Conservation (phyloP, 2,329 filamentous ascomycete genomes). For the Rhinocladiella mackenziei region DNA sequence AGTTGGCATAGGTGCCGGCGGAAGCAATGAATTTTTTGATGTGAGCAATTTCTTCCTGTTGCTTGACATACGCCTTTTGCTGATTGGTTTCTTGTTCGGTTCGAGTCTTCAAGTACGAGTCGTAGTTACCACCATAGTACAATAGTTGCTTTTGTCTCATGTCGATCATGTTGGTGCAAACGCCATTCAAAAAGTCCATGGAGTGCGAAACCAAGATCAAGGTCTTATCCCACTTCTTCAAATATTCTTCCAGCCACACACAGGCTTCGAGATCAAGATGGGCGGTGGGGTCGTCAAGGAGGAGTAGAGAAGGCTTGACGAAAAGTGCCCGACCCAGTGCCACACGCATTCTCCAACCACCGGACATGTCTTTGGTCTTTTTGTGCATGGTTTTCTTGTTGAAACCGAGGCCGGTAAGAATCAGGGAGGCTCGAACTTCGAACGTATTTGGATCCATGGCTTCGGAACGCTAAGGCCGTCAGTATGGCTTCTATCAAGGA, state of each 20-base stretch:
- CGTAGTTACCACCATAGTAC: constrained; percentile 99
- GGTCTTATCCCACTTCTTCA: constrained; percentile 99
- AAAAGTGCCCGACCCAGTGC: constrained; percentile 96
- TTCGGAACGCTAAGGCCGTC: constrained; percentile 74
- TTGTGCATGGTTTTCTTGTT: constrained; percentile 98
- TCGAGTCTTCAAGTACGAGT: constrained; percentile 93
- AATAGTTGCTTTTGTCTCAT: constrained; percentile 85
- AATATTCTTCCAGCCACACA: constrained; percentile 98
- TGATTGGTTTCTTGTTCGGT: constrained; percentile 95
- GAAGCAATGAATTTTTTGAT: constrained; percentile 99
- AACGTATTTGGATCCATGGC: constrained; percentile 98
- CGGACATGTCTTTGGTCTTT: constrained; percentile 99
- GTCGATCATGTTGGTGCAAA: constrained; percentile 97
- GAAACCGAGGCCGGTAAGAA: constrained; percentile 97
- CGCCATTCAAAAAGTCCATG: constrained; percentile 98
- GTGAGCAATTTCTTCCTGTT: constrained; percentile 97
- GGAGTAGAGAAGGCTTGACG: constrained; percentile 90
- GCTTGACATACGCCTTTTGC: constrained; percentile 98
- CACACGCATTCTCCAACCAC: constrained; percentile 99
- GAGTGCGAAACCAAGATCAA: constrained; percentile 95
- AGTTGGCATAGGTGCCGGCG: constrained; percentile 98
- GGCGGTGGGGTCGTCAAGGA: constrained; percentile 96
- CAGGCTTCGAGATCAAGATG: constrained; percentile 99
- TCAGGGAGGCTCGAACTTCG: constrained; percentile 88
- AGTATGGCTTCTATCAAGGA: constrained; percentile 21